Percentiles rank a stretch among this genome's conserved stretches.
Evolutionary conservation across 768 basidiomycete genomes (phyloP).

Genomic region (Hygrophorus russula): DNA sequence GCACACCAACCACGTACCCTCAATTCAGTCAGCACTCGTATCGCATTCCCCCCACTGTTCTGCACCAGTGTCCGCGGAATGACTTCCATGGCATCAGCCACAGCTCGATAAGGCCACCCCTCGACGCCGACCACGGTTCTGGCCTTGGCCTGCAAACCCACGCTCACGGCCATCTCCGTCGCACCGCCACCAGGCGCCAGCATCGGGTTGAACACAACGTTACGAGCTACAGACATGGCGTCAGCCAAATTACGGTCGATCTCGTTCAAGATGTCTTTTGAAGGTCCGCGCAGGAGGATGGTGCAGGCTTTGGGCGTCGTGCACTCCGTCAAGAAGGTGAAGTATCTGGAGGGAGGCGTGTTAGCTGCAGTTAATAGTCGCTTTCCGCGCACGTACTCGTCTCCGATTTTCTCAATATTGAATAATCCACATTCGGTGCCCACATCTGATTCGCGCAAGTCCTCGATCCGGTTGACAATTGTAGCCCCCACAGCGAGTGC

Average conservation of each 20-base stretch:
- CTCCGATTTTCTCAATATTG: conserved; percentile 93
- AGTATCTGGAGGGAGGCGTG: conserved; percentile 50
- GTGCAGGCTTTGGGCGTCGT: conserved; percentile 90
- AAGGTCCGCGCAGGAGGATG: conserved; percentile 93
- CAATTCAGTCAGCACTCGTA: conserved; percentile 85
- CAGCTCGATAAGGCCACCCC: conserved; percentile 84
- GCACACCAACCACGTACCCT: conserved; percentile 44
- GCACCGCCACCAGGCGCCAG: conserved; percentile 96
- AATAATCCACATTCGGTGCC: conserved; percentile 95
- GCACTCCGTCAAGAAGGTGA: conserved; percentile 94
- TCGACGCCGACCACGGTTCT: conserved; percentile 78
- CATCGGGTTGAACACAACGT: conserved; percentile 90
- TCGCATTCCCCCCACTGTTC: conserved; percentile 92
- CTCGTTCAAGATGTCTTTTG: conserved; percentile 97
- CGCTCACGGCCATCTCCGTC: conserved; percentile 95
- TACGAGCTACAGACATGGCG: conserved; percentile 94
- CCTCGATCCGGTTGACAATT: conserved; percentile 94
- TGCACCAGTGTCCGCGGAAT: conserved; percentile 92
- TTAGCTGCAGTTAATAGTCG: not conserved
- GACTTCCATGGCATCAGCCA: conserved; percentile 95
- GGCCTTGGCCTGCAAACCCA: conserved; percentile 74
- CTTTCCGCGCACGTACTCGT: conserved; percentile 46
- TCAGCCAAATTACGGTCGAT: conserved; percentile 97
- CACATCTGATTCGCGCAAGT: conserved; percentile 83
- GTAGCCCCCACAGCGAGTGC: conserved; percentile 93